Conservation (phyloP, 2,329 filamentous ascomycete genomes). For the Alternaria sp. region DNA sequence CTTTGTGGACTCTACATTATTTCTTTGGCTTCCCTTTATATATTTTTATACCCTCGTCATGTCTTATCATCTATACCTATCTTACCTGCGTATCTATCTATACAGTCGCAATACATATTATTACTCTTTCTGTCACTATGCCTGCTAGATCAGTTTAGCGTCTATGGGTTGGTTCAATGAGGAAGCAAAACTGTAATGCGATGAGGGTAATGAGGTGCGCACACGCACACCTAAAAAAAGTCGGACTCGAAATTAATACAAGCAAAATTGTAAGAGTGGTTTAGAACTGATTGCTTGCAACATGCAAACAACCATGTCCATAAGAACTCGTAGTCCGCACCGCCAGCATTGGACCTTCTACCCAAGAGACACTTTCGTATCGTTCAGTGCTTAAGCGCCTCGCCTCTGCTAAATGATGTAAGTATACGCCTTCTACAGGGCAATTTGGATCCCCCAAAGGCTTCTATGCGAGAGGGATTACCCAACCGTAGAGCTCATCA, state of each 20-base stretch:
- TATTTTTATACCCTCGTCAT: constrained; percentile 2
- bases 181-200: neutral
- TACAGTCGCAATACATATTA: neutral
- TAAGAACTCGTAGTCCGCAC: neutral
- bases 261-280: neutral
- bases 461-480: neutral
- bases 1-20: neutral
- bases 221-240: neutral
- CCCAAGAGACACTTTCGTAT: neutral
- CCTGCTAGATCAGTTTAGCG: neutral
- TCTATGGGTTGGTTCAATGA: too few relatives aligned
- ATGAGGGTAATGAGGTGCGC: neutral
- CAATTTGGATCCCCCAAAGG: neutral
- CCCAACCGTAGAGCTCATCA: neutral
- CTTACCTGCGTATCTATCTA: neutral
- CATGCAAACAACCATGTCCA: neutral
- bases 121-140: neutral
- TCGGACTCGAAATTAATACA: neutral
- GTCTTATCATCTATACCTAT: neutral
- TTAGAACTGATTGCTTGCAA: neutral
- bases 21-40: neutral
- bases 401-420: neutral
- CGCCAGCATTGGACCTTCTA: neutral
- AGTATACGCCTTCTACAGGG: neutral
- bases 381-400: neutral